Percentiles rank a stretch among this genome's conserved stretches.
Conservation (phyloP, 768 basidiomycete species). For the Russula sp. region DNA sequence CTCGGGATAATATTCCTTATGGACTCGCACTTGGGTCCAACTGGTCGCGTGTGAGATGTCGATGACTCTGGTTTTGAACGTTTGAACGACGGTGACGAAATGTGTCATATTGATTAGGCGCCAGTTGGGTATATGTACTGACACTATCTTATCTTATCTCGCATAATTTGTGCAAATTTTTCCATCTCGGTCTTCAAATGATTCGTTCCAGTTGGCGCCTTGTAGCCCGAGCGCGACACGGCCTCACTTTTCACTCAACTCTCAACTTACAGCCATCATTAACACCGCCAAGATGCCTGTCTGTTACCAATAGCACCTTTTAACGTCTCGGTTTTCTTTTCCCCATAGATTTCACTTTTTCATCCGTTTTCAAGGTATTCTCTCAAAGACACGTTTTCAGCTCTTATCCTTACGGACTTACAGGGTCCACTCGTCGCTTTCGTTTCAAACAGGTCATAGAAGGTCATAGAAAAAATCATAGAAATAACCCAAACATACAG, state of each 20-base stretch:
- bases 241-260: background rate
- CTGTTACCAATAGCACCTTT: conserved; percentile 3
- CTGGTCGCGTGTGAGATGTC: conserved; percentile 32
- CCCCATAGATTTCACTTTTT: conserved; percentile 5
- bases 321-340: background rate
- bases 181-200: background rate
- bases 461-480: background rate
- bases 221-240: too few species aligned
- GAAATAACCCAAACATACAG: background rate
- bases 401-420: background rate
- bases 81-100: conserved; percentile 34
- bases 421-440: background rate
- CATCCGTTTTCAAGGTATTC: background rate
- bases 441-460: conserved; percentile 14
- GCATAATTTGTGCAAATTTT: background rate
- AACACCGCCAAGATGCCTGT: conserved; percentile 22
- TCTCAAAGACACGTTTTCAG: background rate
- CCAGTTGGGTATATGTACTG: too few species aligned
- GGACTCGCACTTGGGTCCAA: conserved; percentile 23
- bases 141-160: too few species aligned
- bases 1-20: conserved; percentile 53
- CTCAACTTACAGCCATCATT: background rate
- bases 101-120: background rate
- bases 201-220: background rate
- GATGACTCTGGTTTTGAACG: conserved; percentile 32